Evolutionary conservation across 768 basidiomycete genomes (phyloP).

Genomic region (Pleurotus salmoneostramineus): DNA sequence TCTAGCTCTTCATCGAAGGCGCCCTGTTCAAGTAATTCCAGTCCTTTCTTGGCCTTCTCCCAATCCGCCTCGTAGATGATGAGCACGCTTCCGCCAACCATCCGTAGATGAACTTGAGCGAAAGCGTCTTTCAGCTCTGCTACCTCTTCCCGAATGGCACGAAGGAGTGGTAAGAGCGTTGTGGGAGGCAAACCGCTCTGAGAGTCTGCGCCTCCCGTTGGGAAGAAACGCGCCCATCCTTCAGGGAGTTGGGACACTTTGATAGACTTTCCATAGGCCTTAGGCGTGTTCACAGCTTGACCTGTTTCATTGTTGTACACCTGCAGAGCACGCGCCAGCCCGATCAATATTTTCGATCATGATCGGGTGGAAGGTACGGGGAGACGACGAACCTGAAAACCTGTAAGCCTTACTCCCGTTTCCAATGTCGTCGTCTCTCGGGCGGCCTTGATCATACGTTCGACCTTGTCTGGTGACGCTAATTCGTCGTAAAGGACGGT

Average conservation of each 20-base stretch:
- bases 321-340: slow-evolving; percentile 28
- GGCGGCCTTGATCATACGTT: slow-evolving; percentile 72
- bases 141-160: slow-evolving; percentile 48
- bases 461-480: slow-evolving; percentile 68
- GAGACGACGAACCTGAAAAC: slow-evolving; percentile 68
- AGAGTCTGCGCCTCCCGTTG: slow-evolving; percentile 29
- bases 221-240: slow-evolving; percentile 82
- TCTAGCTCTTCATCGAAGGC: slow-evolving; percentile 32
- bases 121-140: slow-evolving; percentile 47
- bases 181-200: slow-evolving; percentile 51
- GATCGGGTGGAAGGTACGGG: no score
- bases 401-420: slow-evolving; percentile 82
- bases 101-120: slow-evolving; percentile 59
- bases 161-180: slow-evolving; percentile 55
- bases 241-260: slow-evolving; percentile 62
- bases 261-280: slow-evolving; percentile 76
- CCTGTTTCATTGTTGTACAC: slow-evolving; percentile 64
- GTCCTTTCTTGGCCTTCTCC: slow-evolving; percentile 34
- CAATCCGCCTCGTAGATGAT: slow-evolving; percentile 68
- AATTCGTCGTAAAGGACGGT: slow-evolving; percentile 77
- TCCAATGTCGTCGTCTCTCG: slow-evolving; percentile 65
- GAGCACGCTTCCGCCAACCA: slow-evolving; percentile 80
- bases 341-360: no score
- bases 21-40: slow-evolving; percentile 28
- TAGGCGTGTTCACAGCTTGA: slow-evolving; percentile 61